Percentiles rank a stretch among this genome's conserved stretches.
Evolutionary conservation across 495 filamentous ascomycete species (phyloP).

Genomic region (Acidiella bohemica): DNA sequence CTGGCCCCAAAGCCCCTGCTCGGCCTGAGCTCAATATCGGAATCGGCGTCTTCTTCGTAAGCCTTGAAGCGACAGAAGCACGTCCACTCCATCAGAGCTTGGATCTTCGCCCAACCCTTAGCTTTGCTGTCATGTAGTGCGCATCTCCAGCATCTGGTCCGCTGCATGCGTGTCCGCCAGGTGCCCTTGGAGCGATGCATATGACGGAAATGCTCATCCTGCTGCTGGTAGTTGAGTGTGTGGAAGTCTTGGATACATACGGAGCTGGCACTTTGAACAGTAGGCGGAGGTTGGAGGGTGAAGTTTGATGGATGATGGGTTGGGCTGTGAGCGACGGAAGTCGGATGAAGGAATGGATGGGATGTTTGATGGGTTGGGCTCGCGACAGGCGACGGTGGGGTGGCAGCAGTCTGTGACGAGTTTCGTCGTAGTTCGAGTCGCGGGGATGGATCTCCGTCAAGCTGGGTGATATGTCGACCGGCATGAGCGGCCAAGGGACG

Average conservation of each 20-base stretch:
- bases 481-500: no score
- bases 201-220: not conserved
- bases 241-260: no score
- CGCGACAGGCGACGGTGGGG: no score
- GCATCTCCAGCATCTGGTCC: constrained; percentile 18
- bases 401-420: no score
- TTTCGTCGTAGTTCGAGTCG: no score
- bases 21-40: no score
- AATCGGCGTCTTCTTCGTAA: constrained; percentile 17
- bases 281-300: not conserved
- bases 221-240: not conserved
- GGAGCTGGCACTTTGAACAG: not conserved
- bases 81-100: constrained; percentile 9
- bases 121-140: constrained; percentile 3
- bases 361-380: not conserved
- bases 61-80: constrained; percentile 16
- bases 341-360: not conserved
- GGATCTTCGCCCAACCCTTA: constrained; percentile 2
- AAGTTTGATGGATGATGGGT: not conserved
- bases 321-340: not conserved
- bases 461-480: no score
- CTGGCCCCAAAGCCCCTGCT: no score
- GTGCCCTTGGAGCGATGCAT: constrained; percentile 8
- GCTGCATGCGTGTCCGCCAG: constrained; percentile 18
- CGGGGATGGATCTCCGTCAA: no score